A percentile compares a stretch with the other conserved stretches of the same genome.
Evolutionary conservation across 106 monocot species (phyloP).

Genomic region (Dioscorea dumetorum): DNA sequence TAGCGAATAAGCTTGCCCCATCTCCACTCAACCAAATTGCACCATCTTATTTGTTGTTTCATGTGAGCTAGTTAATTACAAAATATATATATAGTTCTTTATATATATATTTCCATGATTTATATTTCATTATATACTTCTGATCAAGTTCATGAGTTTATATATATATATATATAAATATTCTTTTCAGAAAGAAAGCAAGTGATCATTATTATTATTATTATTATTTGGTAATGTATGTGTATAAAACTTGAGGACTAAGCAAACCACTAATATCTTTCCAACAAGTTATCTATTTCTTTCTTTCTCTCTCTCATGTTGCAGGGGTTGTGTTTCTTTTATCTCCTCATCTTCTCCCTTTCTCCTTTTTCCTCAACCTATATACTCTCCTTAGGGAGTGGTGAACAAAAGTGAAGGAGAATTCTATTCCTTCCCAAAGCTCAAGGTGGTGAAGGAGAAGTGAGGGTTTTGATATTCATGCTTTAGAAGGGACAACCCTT

Average conservation of each 20-base stretch:
- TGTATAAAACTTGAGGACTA: conserved; percentile 42
- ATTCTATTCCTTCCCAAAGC: conserved; percentile 39
- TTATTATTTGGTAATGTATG: background rate
- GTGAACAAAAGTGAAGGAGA: conserved; percentile 24
- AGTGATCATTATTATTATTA: too few species aligned
- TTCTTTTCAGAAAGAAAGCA: background rate
- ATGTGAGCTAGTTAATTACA: background rate
- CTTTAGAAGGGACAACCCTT: conserved; percentile 26
- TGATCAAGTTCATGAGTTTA: too few species aligned
- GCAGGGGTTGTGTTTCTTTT: too few species aligned
- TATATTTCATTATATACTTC: background rate
- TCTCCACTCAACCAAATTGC: conserved; percentile 57
- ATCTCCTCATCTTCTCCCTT: background rate
- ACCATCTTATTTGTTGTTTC: background rate
- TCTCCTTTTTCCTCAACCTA: background rate
- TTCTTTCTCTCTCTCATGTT: too few species aligned
- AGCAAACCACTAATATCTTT: conserved; percentile 31
- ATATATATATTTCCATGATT: background rate
- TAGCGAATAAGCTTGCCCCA: conserved; percentile 53
- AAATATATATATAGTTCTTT: too few species aligned
- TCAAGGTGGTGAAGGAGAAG: conserved; percentile 8
- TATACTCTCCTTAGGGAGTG: conserved; percentile 1
- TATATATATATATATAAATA: background rate
- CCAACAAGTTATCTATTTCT: background rate
- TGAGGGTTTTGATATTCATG: background rate